Conservation (phyloP, 2,329 filamentous ascomycete genomes). For the Colletotrichum coccodes region DNA sequence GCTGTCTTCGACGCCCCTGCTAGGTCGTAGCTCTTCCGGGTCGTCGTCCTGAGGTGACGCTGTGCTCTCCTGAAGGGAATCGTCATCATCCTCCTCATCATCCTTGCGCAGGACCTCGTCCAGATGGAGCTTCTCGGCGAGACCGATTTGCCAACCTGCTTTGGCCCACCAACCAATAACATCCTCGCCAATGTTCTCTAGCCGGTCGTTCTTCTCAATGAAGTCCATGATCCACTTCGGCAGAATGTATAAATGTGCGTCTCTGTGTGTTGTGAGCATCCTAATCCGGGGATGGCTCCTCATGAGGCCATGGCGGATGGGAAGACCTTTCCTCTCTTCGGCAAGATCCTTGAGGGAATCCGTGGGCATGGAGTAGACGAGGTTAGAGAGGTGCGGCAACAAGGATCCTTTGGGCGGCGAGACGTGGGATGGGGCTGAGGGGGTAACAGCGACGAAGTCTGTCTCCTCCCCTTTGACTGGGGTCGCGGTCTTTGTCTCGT, state of each 20-base stretch:
- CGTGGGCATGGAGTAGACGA: conserved; percentile 88
- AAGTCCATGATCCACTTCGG: conserved; percentile 92
- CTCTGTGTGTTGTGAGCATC: conserved; percentile 85
- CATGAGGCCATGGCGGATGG: conserved; percentile 80
- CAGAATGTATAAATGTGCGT: conserved; percentile 95
- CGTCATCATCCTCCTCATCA: conserved; percentile 50
- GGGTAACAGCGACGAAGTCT: conserved; percentile 86
- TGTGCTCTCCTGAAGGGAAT: conserved; percentile 42
- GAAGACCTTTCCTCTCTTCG: conserved; percentile 78
- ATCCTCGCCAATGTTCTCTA: conserved; percentile 92
- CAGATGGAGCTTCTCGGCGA: conserved; percentile 82
- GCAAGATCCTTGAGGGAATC: conserved; percentile 88
- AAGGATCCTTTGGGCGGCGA: conserved; percentile 66
- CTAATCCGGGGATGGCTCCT: conserved; percentile 79
- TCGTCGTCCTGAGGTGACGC: conserved; percentile 38
- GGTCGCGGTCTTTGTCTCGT: conserved; percentile 81
- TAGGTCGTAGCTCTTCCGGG: conserved; percentile 34
- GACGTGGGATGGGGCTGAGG: conserved; percentile 65
- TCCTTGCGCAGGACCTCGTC: conserved; percentile 69
- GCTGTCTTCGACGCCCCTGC: conserved; percentile 1
- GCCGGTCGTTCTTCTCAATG: conserved; percentile 79
- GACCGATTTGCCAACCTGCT: conserved; percentile 85
- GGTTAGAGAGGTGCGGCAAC: conserved; percentile 74
- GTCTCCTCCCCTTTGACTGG: conserved; percentile 91
- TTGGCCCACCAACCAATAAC: conserved; percentile 97